Evolutionary conservation across 441 rosid species (phyloP), one percentile per base, ranked within the genome.

Genomic region (Brassica balearica): DNA sequence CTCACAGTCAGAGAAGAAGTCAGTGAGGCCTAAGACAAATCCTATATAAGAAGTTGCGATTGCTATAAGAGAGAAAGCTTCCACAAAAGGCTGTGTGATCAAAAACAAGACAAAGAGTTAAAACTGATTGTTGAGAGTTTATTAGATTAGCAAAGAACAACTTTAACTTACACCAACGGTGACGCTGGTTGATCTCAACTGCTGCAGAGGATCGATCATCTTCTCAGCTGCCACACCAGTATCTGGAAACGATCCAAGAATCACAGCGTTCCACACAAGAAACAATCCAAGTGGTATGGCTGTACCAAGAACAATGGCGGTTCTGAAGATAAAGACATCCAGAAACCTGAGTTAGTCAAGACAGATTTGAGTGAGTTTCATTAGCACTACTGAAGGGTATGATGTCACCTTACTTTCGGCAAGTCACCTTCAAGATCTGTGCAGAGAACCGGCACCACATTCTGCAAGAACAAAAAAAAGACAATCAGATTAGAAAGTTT

Each of bases 391-490:
- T 7, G 20, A 34, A 79, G 65, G 34, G 58, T 70, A 7, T 75
- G 48, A 66, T 70, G 74, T 85, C 91, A 92, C 97, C 97, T 92
- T 88, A 91, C 97, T 93, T 88, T 93, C 73, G 95, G 89, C 82
- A 95, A 82, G 87, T 95, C 84, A 86, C 99, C 99, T 87, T 95
- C 99, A 75, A 93, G 93, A 85, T 92, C 91, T 17, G 96, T 88
- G 84, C 98, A 95, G 74, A 92, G 85, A 87, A 95, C 94, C 0
- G 99, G 98, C 12, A 93, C 99, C 36, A 93, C 96, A 84, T 95
- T 95, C 98, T 95, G 93, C 63, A 78, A 48, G 41, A 70, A n/a
- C n/a, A 74, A 22, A 38, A 36, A 64, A 68, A 67, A 46, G 0
- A 19, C 76, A 65, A 81, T 23, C 66, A 23, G 5, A 32, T 15